Evolutionary conservation across 305 asterid species (phyloP).

Genomic region (Solanum hybrid): DNA sequence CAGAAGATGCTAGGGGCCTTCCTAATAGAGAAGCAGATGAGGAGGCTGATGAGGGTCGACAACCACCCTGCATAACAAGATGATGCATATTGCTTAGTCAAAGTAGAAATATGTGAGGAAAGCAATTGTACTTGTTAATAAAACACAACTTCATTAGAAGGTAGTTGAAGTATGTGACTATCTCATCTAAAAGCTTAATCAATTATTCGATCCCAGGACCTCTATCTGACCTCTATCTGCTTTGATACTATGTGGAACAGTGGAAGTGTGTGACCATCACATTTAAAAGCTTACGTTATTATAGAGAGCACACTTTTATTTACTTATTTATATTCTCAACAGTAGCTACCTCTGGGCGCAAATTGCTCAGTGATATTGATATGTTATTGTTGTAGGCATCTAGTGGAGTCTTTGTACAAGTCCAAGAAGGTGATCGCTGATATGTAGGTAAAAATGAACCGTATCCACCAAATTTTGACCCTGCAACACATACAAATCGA

Average conservation of each 20-base stretch:
- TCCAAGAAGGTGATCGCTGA: slow-evolving; percentile 74
- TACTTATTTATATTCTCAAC: not conserved
- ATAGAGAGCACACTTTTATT: not conserved
- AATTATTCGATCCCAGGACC: not conserved
- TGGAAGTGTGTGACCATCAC: not conserved
- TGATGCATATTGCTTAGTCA: slow-evolving; percentile 23
- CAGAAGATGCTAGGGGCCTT: slow-evolving; percentile 21
- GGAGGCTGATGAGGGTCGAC: slow-evolving; percentile 42
- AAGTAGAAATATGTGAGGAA: slow-evolving; percentile 11
- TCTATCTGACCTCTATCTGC: not conserved
- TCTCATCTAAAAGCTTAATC: not conserved
- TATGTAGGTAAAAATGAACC: slow-evolving; percentile 93
- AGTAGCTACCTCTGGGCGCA: slow-evolving; percentile 47
- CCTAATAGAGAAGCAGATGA: slow-evolving; percentile 44
- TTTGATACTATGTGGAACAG: not conserved
- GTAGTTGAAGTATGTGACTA: not conserved
- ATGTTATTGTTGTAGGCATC: slow-evolving; percentile 32
- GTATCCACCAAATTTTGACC: slow-evolving; percentile 90
- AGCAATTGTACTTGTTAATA: slow-evolving; percentile 1
- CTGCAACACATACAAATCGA: slow-evolving; percentile 30
- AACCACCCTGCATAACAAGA: slow-evolving; percentile 50
- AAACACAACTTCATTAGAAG: slow-evolving; percentile 10
- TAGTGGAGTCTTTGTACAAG: slow-evolving; percentile 50
- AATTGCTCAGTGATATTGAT: slow-evolving; percentile 46
- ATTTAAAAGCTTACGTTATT: not conserved